Percentiles rank a stretch among this genome's conserved stretches.
Conservation (phyloP, 2,329 filamentous ascomycete species). For the Fusarium siculi region DNA sequence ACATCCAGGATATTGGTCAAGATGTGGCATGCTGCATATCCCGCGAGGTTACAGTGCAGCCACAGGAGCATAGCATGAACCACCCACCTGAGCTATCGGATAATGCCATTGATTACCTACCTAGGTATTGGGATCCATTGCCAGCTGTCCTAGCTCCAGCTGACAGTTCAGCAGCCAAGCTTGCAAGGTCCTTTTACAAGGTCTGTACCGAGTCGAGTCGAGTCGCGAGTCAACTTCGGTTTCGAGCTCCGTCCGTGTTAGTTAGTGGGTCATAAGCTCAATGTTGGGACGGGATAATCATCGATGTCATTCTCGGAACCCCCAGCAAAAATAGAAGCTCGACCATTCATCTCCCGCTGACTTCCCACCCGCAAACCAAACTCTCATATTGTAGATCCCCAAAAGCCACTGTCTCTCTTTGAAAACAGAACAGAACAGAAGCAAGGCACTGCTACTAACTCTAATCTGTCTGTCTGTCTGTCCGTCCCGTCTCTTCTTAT, state of each 20-base stretch:
- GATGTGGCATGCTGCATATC: background rate
- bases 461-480: background rate
- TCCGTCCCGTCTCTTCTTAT: background rate
- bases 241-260: background rate
- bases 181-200: background rate
- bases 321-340: constrained; percentile 28
- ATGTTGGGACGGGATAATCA: constrained; percentile 40
- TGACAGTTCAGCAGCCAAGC: constrained; percentile 3
- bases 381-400: constrained; percentile 23
- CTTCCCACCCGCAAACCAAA: constrained; percentile 12
- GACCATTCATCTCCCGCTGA: constrained; percentile 24
- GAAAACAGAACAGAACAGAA: background rate
- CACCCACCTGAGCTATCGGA: background rate
- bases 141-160: constrained; percentile 2
- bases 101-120: background rate
- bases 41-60: background rate
- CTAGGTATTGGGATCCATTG: background rate
- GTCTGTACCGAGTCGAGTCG: background rate
- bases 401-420: constrained; percentile 6
- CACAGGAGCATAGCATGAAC: constrained; percentile 7
- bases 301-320: constrained; percentile 39
- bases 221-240: background rate
- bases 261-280: constrained; percentile 21
- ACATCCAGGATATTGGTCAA: background rate
- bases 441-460: background rate